Conservation (phyloP, 805 yeast genomes). For the Candida railenensis region DNA sequence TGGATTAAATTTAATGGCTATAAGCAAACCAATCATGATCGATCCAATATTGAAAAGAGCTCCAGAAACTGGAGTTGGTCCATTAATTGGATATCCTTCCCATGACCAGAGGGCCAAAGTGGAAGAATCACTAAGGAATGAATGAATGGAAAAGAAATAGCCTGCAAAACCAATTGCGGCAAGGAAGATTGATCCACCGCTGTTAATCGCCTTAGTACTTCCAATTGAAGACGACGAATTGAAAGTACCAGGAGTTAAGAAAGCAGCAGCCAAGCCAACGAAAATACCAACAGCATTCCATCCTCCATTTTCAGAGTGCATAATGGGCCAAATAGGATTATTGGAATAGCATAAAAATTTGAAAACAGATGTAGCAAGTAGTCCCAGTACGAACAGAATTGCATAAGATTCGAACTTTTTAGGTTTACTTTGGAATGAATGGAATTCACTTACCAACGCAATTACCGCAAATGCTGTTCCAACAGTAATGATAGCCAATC, state of each 20-base stretch:
- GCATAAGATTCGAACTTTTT: conserved; percentile 44
- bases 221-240: conserved; percentile 11
- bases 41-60: conserved; percentile 65
- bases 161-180: conserved; percentile 77
- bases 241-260: conserved; percentile 48
- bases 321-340: conserved; percentile 95
- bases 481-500: conserved; percentile 62
- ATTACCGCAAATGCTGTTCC: conserved; percentile 67
- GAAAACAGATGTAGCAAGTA: conserved; percentile 67
- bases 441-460: conserved; percentile 56
- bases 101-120: conserved; percentile 93
- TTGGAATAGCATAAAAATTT: conserved; percentile 79
- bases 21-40: conserved; percentile 52
- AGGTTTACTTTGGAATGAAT: conserved; percentile 26
- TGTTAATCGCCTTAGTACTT: conserved; percentile 12
- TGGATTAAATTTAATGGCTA: conserved; percentile 21
- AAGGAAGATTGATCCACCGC: conserved; percentile 46
- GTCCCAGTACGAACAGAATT: conserved; percentile 65
- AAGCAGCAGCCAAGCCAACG: conserved; percentile 62
- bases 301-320: conserved; percentile 86
- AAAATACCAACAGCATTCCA: conserved; percentile 68
- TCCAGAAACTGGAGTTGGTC: conserved; percentile 86
- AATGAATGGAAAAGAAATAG: conserved; percentile 65
- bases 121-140: conserved; percentile 79
- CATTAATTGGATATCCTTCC: conserved; percentile 88